Evolutionary conservation across 257 asterid species (phyloP).

Genomic region (Echium plantagineum): DNA sequence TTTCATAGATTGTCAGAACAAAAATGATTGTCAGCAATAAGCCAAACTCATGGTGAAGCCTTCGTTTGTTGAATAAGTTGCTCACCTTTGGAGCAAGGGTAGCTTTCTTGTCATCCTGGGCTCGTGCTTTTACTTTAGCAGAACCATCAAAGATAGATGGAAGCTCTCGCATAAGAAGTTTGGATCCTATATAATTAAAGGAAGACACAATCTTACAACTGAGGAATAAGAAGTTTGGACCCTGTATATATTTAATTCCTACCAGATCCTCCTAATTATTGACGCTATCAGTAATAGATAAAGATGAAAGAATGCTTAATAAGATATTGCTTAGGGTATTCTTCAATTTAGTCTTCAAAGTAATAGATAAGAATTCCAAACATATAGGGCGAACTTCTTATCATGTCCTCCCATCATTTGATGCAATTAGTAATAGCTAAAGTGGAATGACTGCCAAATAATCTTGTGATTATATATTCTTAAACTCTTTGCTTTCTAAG

Average conservation of each 20-base stretch:
- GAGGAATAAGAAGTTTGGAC: too few species aligned
- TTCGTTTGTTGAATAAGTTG: constrained; percentile 1
- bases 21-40: neutral
- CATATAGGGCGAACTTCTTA: too few species aligned
- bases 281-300: too few species aligned
- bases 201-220: neutral
- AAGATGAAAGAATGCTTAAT: too few species aligned
- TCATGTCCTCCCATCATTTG: too few species aligned
- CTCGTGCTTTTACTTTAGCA: constrained; percentile 55
- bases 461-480: too few species aligned
- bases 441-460: too few species aligned
- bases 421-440: too few species aligned
- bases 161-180: constrained; percentile 74
- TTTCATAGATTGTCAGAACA: neutral
- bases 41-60: neutral
- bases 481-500: too few species aligned
- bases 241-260: neutral
- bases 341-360: too few species aligned
- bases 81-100: constrained; percentile 88
- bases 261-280: neutral
- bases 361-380: too few species aligned
- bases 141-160: constrained; percentile 82
- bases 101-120: constrained; percentile 70
- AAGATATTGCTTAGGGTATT: too few species aligned
- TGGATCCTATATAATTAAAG: constrained; percentile 44